phyloP scores from a whole-genome alignment of 257 asterid genomes.

The Schizonepeta tenuifolia region DNA sequence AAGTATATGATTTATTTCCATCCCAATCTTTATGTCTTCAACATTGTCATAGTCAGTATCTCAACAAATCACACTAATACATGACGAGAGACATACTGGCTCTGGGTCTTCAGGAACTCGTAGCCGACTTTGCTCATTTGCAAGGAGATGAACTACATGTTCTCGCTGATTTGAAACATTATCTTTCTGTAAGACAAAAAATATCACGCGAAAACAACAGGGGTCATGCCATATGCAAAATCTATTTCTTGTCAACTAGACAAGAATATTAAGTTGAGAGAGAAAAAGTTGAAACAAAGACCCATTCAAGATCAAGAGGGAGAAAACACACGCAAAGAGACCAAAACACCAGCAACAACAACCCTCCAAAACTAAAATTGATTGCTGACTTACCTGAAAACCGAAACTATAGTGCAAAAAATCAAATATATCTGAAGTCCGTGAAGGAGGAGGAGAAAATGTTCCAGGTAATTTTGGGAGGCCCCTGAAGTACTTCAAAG shows the following conservation, averaged over 20 bases:
- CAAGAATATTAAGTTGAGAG: slow-evolving; percentile 1
- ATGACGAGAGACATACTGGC: slow-evolving; percentile 63
- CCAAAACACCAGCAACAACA: not conserved
- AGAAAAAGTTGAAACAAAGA: slow-evolving; percentile 1
- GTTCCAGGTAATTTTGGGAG: slow-evolving; percentile 80
- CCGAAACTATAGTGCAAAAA: slow-evolving; percentile 81
- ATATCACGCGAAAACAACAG: slow-evolving; percentile 14
- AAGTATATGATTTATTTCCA: slow-evolving; percentile 23
- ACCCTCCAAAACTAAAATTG: slow-evolving; percentile 21
- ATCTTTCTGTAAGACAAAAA: slow-evolving; percentile 67
- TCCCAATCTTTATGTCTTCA: not conserved
- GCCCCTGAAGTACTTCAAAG: slow-evolving; percentile 76
- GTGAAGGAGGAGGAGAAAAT: slow-evolving; percentile 65
- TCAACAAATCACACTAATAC: slow-evolving; percentile 15
- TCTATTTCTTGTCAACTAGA: not conserved
- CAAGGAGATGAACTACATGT: slow-evolving; percentile 87
- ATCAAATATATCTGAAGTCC: slow-evolving; percentile 83
- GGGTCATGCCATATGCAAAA: slow-evolving; percentile 20
- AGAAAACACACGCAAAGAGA: not conserved
- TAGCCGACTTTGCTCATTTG: slow-evolving; percentile 92
- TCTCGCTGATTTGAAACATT: slow-evolving; percentile 95
- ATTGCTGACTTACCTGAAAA: slow-evolving; percentile 72
- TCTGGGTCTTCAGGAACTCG: slow-evolving; percentile 80
- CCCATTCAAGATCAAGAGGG: slow-evolving; percentile 22
- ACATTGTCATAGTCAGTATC: slow-evolving; percentile 22